Conservation (phyloP, 2,329 filamentous ascomycete species). For the Penicillium sp. region DNA sequence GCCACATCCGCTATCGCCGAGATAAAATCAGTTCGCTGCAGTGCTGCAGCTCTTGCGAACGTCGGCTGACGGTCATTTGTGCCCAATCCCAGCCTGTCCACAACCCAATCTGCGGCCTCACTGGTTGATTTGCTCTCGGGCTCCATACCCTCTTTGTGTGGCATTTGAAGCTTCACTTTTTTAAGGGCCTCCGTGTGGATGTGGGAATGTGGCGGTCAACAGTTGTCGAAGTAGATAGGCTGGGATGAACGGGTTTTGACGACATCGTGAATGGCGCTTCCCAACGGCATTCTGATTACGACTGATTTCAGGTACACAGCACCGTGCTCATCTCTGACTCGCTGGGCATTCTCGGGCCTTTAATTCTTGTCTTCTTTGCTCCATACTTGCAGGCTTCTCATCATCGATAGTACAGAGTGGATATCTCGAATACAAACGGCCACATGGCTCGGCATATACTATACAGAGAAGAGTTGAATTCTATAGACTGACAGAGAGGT, state of each 20-base stretch:
- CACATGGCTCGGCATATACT: not conserved
- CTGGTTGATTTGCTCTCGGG: slow-evolving; percentile 11
- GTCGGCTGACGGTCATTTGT: slow-evolving; percentile 15
- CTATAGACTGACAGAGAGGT: not conserved
- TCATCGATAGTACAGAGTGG: not conserved
- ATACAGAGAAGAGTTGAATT: not conserved
- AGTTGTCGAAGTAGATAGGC: not conserved
- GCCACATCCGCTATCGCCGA: slow-evolving; percentile 5
- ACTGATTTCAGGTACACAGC: not conserved
- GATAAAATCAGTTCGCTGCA: not conserved
- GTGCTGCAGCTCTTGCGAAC: not conserved
- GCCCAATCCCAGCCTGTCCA: slow-evolving; percentile 26
- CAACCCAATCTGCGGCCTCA: slow-evolving; percentile 26
- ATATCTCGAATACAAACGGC: not conserved
- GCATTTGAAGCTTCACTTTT: slow-evolving; percentile 22
- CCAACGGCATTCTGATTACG: not conserved
- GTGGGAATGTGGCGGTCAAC: slow-evolving; percentile 13
- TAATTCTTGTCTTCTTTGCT: not conserved
- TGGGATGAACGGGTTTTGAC: not conserved
- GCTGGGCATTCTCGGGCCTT: not conserved
- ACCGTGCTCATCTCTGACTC: not conserved
- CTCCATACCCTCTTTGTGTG: slow-evolving; percentile 6
- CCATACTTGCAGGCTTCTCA: not conserved
- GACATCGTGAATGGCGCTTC: not conserved
- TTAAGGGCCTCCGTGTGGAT: not conserved